Percentiles rank a stretch among this genome's conserved stretches.
Conservation (phyloP, 2,329 filamentous ascomycete species). For the Onygena corvina region DNA sequence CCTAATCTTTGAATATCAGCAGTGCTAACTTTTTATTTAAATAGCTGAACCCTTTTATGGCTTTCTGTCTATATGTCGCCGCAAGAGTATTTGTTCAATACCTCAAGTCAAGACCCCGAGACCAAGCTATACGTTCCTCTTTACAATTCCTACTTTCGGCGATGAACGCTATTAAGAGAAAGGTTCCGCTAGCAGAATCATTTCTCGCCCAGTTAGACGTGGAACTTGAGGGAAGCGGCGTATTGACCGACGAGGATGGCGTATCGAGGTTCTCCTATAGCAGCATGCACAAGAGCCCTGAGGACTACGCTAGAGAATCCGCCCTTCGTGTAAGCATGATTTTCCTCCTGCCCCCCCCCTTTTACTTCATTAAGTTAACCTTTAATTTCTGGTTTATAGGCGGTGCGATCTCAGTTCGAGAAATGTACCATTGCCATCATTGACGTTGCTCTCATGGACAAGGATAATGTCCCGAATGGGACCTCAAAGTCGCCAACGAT, state of each 20-base stretch:
- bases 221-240: conserved; percentile 54
- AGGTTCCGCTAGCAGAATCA: conserved; percentile 84
- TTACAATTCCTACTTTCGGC: conserved; percentile 82
- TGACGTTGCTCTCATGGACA: neutral
- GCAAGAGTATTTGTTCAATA: conserved; percentile 93
- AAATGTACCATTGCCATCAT: neutral
- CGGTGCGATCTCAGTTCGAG: conserved; percentile 11
- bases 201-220: conserved; percentile 89
- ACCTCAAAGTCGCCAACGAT: neutral
- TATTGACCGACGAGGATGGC: conserved; percentile 10
- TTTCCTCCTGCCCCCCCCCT: neutral
- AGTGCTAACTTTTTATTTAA: conserved; percentile 13
- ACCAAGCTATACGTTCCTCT: conserved; percentile 63
- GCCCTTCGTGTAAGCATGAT: neutral
- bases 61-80: conserved; percentile 92
- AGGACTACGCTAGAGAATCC: neutral
- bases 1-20: neutral
- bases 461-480: neutral
- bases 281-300: neutral
- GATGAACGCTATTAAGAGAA: conserved; percentile 77
- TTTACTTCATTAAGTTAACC: neutral
- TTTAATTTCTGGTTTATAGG: conserved; percentile 10
- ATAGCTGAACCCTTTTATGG: conserved; percentile 90
- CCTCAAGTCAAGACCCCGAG: conserved; percentile 82
- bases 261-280: conserved; percentile 5